Conservation (phyloP, 495 filamentous ascomycete genomes). For the Ascodesmis nigricans region DNA sequence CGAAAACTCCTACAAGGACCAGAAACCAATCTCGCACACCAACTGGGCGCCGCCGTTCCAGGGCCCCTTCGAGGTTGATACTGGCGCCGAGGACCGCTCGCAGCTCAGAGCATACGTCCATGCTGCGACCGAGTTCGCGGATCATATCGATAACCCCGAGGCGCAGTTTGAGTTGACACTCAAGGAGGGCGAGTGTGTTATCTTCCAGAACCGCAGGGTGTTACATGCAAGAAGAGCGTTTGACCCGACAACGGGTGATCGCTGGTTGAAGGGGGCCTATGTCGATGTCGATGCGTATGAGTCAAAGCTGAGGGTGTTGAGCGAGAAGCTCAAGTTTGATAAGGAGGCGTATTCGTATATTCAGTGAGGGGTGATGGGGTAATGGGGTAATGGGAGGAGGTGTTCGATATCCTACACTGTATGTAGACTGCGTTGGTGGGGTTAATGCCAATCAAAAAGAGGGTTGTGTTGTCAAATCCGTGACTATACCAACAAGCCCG, state of each 20-base stretch:
- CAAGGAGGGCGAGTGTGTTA: constrained; percentile 54
- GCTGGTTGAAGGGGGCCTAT: constrained; percentile 76
- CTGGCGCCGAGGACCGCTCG: background rate
- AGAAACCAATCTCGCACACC: constrained; percentile 23
- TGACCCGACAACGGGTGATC: constrained; percentile 33
- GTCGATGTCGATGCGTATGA: constrained; percentile 45
- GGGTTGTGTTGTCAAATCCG: no score
- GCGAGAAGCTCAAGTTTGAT: constrained; percentile 10
- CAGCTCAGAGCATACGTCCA: constrained; percentile 7
- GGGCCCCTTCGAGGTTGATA: constrained; percentile 24
- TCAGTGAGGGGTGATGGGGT: no score
- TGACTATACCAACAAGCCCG: no score
- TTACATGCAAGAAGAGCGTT: constrained; percentile 60
- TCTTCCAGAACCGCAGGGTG: constrained; percentile 66
- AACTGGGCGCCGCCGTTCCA: constrained; percentile 60
- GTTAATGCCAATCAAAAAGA: no score
- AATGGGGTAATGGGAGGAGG: no score
- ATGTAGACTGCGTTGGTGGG: no score
- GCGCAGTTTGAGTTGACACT: constrained; percentile 48
- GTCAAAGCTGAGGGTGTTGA: constrained; percentile 29
- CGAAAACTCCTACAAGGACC: constrained; percentile 5
- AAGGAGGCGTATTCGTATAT: no score
- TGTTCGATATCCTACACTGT: no score
- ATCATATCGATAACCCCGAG: constrained; percentile 26
- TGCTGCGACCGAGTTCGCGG: constrained; percentile 28